Percentiles rank a stretch among this genome's conserved stretches.
Evolutionary conservation across 805 yeast species (phyloP).

Genomic region (Pichia heedii): DNA sequence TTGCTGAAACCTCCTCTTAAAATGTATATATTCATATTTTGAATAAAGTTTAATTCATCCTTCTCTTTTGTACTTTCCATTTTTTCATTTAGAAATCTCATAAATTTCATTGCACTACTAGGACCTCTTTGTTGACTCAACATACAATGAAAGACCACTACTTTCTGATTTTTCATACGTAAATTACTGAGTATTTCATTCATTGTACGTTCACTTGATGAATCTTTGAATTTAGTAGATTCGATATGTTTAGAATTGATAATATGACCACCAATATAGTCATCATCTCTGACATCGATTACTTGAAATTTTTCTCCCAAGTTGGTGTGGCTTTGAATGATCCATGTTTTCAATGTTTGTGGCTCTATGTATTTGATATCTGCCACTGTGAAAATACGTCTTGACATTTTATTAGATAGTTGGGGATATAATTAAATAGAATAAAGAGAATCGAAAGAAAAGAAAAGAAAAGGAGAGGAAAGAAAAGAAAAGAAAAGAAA

Average conservation of each 20-base stretch:
- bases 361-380: slow-evolving; percentile 41
- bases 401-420: too few relatives aligned
- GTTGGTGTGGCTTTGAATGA: slow-evolving; percentile 29
- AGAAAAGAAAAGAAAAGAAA: too few relatives aligned
- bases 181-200: slow-evolving; percentile 32
- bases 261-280: slow-evolving; percentile 71
- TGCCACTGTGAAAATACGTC: slow-evolving; percentile 23
- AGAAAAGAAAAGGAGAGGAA: too few relatives aligned
- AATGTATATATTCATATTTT: slow-evolving; percentile 45
- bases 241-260: slow-evolving; percentile 48
- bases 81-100: slow-evolving; percentile 33
- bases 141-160: slow-evolving; percentile 84
- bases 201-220: slow-evolving; percentile 13
- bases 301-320: slow-evolving; percentile 39
- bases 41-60: slow-evolving; percentile 27
- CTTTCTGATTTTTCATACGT: slow-evolving; percentile 22
- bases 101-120: slow-evolving; percentile 59
- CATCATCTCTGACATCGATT: slow-evolving; percentile 82
- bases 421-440: background rate
- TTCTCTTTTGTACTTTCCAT: slow-evolving; percentile 15
- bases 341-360: slow-evolving; percentile 37
- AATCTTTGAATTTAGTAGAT: slow-evolving; percentile 33
- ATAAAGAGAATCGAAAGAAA: background rate
- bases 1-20: slow-evolving; percentile 75
- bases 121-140: slow-evolving; percentile 92